These are phyloP conservation scores for Hypoxylon trugodes DNA, from an alignment of 495 filamentous ascomycete genomes.

Conservation along the genomic window DNA sequence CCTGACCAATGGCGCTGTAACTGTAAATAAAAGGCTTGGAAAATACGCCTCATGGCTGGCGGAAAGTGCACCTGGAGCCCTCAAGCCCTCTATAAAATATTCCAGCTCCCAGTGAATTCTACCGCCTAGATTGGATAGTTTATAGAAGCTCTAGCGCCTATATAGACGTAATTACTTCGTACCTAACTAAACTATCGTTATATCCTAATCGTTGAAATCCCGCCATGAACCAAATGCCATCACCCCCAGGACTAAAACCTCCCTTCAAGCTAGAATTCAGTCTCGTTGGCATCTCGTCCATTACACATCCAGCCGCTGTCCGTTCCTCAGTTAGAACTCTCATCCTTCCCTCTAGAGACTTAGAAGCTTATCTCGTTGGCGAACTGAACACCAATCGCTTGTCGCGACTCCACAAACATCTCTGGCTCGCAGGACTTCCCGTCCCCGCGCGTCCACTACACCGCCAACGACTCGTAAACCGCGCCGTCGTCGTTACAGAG, in stretches of 20 bases:
- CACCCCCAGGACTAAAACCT: not conserved
- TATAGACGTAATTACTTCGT: too few relatives aligned
- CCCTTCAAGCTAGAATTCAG: not conserved
- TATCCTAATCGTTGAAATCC: not conserved
- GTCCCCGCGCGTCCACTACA: constrained; percentile 5
- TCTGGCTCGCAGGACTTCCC: not conserved
- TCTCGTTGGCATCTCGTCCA: not conserved
- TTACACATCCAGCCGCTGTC: constrained; percentile 2
- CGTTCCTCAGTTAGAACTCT: not conserved
- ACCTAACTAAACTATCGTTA: too few relatives aligned
- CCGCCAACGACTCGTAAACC: not conserved
- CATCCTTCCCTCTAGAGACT: not conserved
- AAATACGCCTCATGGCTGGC: not conserved
- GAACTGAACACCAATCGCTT: not conserved
- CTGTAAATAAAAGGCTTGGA: not conserved
- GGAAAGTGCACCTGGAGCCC: not conserved
- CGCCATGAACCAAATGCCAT: not conserved
- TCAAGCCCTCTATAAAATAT: not conserved
- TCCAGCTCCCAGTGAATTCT: too few relatives aligned
- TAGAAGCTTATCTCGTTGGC: not conserved
- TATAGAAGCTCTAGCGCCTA: too few relatives aligned
- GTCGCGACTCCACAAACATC: not conserved
- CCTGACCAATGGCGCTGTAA: too few relatives aligned
- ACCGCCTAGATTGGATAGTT: too few relatives aligned
- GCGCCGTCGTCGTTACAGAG: not conserved